Conservation (phyloP, 306 rosid genomes). For the Biancaea sappan region DNA sequence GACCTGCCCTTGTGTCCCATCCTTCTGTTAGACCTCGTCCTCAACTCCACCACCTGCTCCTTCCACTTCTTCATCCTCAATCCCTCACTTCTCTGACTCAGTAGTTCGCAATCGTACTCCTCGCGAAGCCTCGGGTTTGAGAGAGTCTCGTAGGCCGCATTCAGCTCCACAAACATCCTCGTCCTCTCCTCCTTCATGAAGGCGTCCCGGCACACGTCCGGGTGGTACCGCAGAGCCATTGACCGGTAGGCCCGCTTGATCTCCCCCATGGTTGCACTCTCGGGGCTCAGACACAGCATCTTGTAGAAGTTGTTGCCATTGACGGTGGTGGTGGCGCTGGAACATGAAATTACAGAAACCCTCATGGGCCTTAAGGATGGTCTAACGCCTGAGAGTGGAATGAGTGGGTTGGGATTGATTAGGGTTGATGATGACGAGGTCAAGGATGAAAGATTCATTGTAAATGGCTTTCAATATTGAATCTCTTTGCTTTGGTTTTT, state of each 20-base stretch:
- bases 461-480: background rate
- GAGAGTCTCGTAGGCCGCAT: conserved; percentile 63
- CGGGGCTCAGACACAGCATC: conserved; percentile 46
- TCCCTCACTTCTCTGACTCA: too few relatives aligned
- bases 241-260: conserved; percentile 69
- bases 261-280: conserved; percentile 51
- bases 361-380: background rate
- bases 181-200: conserved; percentile 50
- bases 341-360: conserved; percentile 37
- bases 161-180: conserved; percentile 54
- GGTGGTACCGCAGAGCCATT: conserved; percentile 74
- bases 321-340: conserved; percentile 11
- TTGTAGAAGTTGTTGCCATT: conserved; percentile 49
- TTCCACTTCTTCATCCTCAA: conserved; percentile 14
- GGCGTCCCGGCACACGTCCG: conserved; percentile 62
- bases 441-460: conserved; percentile 39
- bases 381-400: conserved; percentile 31
- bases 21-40: conserved; percentile 41
- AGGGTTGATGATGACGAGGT: conserved; percentile 33
- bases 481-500: background rate
- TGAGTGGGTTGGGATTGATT: background rate
- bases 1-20: conserved; percentile 47
- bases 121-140: conserved; percentile 56
- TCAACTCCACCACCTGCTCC: conserved; percentile 16
- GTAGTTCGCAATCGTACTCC: conserved; percentile 46